A percentile compares a stretch with the other conserved stretches of the same genome.
Conservation (phyloP, 441 rosid genomes). For the Arabidopsis hybrid region DNA sequence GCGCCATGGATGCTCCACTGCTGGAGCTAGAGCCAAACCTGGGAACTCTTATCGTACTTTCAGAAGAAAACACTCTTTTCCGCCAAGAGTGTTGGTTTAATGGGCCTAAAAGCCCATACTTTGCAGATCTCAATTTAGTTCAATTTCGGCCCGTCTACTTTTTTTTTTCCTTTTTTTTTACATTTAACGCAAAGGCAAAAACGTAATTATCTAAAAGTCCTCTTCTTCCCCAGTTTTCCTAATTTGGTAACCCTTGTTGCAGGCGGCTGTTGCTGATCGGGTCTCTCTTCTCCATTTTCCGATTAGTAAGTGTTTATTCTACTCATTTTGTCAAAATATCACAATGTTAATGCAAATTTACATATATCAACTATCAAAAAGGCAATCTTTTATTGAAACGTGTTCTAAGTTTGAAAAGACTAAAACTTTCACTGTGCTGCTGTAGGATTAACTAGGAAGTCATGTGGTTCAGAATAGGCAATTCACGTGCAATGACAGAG, state of each 20-base stretch:
- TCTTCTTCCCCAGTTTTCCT: slow-evolving; percentile 15
- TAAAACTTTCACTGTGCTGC: background rate
- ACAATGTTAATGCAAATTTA: background rate
- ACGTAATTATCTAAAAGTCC: background rate
- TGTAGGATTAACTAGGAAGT: slow-evolving; percentile 18
- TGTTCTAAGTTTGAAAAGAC: background rate
- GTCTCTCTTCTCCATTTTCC: slow-evolving; percentile 12
- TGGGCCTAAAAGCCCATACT: slow-evolving; percentile 5
- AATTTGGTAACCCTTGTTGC: slow-evolving; percentile 25
- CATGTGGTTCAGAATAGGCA: slow-evolving; percentile 26
- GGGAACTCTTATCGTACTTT: slow-evolving; percentile 30
- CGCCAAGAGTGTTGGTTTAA: background rate
- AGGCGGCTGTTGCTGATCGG: slow-evolving; percentile 1
- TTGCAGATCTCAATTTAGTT: too few relatives aligned
- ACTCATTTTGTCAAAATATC: background rate
- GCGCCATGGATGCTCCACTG: slow-evolving; percentile 60
- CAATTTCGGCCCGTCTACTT: background rate
- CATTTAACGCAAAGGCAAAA: slow-evolving; percentile 6
- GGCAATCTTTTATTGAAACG: background rate
- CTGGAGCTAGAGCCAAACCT: background rate
- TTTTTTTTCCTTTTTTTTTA: background rate
- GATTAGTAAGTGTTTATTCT: slow-evolving; percentile 1
- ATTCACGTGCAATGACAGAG: slow-evolving; percentile 38
- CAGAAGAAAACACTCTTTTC: background rate
- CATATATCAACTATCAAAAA: background rate